phyloP scores from a whole-genome alignment of 495 filamentous ascomycete genomes.

The Podospora australis region DNA sequence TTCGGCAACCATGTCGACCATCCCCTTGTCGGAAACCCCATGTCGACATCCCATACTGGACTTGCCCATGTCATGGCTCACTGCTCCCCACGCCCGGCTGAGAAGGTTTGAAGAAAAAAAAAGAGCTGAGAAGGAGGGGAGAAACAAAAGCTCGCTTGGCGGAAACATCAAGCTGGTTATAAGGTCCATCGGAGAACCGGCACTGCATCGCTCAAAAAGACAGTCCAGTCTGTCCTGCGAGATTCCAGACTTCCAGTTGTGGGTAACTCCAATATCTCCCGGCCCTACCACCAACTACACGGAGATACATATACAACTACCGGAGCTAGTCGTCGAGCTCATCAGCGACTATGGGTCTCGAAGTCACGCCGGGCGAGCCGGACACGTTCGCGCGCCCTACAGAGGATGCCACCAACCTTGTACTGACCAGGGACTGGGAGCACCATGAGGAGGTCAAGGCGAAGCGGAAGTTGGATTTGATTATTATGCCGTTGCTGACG shows the following conservation, averaged over 20 bases:
- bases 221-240: background rate
- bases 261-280: background rate
- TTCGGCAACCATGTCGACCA: background rate
- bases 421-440: slow-evolving; percentile 29
- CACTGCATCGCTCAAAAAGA: background rate
- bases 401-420: slow-evolving; percentile 24
- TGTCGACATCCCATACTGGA: too few relatives aligned
- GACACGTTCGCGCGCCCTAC: slow-evolving; percentile 12
- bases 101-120: background rate
- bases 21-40: background rate
- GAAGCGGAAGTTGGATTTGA: slow-evolving; percentile 44
- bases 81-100: background rate
- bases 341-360: slow-evolving; percentile 6
- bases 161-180: background rate
- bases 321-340: background rate
- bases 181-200: background rate
- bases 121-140: background rate
- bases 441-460: slow-evolving; percentile 29
- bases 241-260: background rate
- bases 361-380: slow-evolving; percentile 3
- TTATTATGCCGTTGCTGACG: slow-evolving; percentile 44
- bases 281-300: background rate
- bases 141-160: slow-evolving; percentile 3
- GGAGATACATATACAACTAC: background rate
- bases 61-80: background rate